Percentiles rank a stretch among this genome's conserved stretches.
Conservation (phyloP, 2,329 filamentous ascomycete genomes). For the Aurifilum marmelostoma region DNA sequence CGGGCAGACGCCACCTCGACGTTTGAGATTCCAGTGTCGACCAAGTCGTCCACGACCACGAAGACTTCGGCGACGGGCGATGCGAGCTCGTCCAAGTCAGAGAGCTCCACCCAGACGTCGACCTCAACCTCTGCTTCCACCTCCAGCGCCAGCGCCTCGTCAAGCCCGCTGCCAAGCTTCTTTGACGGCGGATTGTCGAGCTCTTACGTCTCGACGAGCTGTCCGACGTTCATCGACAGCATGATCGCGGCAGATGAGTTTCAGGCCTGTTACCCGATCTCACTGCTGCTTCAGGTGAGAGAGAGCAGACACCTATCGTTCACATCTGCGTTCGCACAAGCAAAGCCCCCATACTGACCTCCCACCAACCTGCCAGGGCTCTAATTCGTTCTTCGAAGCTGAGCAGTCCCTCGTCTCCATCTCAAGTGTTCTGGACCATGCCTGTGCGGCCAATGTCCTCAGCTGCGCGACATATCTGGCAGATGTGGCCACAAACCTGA, state of each 20-base stretch:
- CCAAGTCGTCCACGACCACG: constrained; percentile 36
- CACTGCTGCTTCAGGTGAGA: constrained; percentile 77
- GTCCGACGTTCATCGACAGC: constrained; percentile 67
- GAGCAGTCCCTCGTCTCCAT: constrained; percentile 72
- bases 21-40: constrained; percentile 29
- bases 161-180: constrained; percentile 59
- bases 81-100: constrained; percentile 30
- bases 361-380: constrained; percentile 60
- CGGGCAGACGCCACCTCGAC: constrained; percentile 27
- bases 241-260: constrained; percentile 71
- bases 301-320: constrained; percentile 13
- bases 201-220: constrained; percentile 63
- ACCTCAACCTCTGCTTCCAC: constrained; percentile 36
- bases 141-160: constrained; percentile 31
- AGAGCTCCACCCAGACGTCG: constrained; percentile 15
- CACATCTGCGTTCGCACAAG: no score
- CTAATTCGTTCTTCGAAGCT: constrained; percentile 80
- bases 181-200: constrained; percentile 68
- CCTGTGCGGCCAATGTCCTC: constrained; percentile 70
- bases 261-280: constrained; percentile 78
- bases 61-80: constrained; percentile 37
- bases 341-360: constrained; percentile 31
- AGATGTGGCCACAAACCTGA: constrained; percentile 67
- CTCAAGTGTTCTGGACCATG: constrained; percentile 76
- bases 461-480: constrained; percentile 69